Conservation (phyloP, 441 rosid species). For the Raphanus hybrid region DNA sequence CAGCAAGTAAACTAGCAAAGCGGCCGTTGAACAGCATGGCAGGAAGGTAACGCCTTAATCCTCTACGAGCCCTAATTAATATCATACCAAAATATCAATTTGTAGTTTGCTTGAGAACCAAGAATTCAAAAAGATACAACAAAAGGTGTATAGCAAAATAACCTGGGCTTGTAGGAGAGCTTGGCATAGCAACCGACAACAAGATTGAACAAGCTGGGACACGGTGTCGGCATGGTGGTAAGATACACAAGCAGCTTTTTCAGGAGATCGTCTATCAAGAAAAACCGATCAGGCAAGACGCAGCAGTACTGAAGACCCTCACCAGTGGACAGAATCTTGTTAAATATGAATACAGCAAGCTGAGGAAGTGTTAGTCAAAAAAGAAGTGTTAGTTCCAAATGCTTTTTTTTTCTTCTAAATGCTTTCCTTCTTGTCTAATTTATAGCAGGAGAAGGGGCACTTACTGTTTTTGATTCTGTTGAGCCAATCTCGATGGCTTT, state of each 20-base stretch:
- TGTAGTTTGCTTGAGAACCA: neutral
- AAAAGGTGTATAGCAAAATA: neutral
- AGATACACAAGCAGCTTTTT: conserved; percentile 35
- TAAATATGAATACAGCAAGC: conserved; percentile 49
- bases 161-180: conserved; percentile 53
- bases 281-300: conserved; percentile 46
- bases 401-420: neutral
- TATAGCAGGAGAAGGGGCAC: conserved; percentile 29
- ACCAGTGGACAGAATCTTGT: conserved; percentile 40
- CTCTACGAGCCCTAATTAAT: conserved; percentile 42
- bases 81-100: conserved; percentile 6
- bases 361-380: conserved; percentile 26
- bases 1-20: conserved; percentile 38
- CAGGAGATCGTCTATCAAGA: conserved; percentile 36
- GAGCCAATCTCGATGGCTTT: conserved; percentile 56
- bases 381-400: neutral
- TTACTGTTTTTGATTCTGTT: conserved; percentile 53
- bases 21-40: conserved; percentile 34
- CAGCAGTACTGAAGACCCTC: conserved; percentile 54
- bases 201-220: conserved; percentile 38
- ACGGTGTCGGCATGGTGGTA: conserved; percentile 21
- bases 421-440: conserved; percentile 1
- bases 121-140: neutral
- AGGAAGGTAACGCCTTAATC: conserved; percentile 43
- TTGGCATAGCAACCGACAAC: conserved; percentile 47